A percentile compares a stretch with the other conserved stretches of the same genome.
Conservation (phyloP, 495 filamentous ascomycete species). For the Rhizodiscina lignyota region DNA sequence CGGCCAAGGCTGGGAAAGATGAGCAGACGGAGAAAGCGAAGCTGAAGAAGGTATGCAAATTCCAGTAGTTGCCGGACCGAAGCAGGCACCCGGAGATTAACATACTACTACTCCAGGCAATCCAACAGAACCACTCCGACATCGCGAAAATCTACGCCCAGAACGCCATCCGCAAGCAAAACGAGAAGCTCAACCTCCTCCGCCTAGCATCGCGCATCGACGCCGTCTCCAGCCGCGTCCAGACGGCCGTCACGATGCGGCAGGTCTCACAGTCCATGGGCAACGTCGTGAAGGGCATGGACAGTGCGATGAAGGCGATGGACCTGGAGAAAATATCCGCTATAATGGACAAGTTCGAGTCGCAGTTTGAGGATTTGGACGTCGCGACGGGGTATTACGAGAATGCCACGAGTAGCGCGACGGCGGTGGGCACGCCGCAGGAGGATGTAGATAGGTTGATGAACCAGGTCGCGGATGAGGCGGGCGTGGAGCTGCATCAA, state of each 20-base stretch:
- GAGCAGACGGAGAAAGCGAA: slow-evolving; percentile 68
- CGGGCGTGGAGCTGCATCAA: slow-evolving; percentile 53
- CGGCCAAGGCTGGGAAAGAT: slow-evolving; percentile 66
- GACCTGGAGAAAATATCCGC: slow-evolving; percentile 51
- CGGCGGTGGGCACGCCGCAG: slow-evolving; percentile 60
- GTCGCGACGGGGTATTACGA: slow-evolving; percentile 71
- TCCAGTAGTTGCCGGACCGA: no score
- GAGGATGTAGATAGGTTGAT: slow-evolving; percentile 72
- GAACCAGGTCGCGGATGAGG: slow-evolving; percentile 67
- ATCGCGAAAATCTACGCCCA: slow-evolving; percentile 73
- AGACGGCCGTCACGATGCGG: slow-evolving; percentile 51
- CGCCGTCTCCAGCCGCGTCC: slow-evolving; percentile 42
- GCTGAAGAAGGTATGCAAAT: slow-evolving; percentile 57
- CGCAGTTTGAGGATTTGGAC: slow-evolving; percentile 72
- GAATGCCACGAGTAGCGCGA: slow-evolving; percentile 59
- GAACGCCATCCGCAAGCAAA: slow-evolving; percentile 67
- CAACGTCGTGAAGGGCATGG: slow-evolving; percentile 49
- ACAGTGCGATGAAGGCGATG: slow-evolving; percentile 47
- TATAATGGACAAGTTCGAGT: slow-evolving; percentile 62
- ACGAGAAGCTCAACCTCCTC: slow-evolving; percentile 47
- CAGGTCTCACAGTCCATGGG: slow-evolving; percentile 47
- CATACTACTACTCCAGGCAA: slow-evolving; percentile 22
- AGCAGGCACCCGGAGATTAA: neutral
- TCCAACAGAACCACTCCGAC: slow-evolving; percentile 50
- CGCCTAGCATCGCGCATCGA: slow-evolving; percentile 42